A percentile compares a stretch with the other conserved stretches of the same genome.
phyloP scores from a whole-genome alignment of 2,329 filamentous ascomycete genomes.

The Neopestalotiopsis rosae region DNA sequence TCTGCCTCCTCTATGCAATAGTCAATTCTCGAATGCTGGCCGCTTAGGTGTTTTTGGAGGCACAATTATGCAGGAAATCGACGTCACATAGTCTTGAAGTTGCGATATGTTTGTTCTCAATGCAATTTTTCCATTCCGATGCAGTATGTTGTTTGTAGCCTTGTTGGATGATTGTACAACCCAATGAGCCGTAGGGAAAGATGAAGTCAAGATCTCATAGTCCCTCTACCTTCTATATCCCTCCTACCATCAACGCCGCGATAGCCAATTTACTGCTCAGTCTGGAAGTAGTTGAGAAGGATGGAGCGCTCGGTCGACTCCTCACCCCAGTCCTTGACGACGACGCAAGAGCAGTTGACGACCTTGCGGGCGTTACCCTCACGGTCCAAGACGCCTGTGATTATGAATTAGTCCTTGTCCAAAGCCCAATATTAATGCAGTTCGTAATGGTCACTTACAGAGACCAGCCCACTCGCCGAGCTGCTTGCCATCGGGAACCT shows the following conservation, averaged over 20 bases:
- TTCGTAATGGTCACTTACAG: conserved; percentile 69
- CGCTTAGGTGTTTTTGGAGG: background rate
- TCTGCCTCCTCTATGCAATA: too few relatives aligned
- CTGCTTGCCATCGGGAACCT: conserved; percentile 99
- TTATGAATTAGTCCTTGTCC: conserved; percentile 27
- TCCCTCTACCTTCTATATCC: conserved; percentile 31
- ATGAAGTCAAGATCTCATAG: conserved; percentile 29
- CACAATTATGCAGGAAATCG: background rate
- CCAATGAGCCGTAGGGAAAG: conserved; percentile 28
- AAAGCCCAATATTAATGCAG: background rate
- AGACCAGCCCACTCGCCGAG: conserved; percentile 99
- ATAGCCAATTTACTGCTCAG: conserved; percentile 65
- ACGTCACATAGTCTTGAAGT: background rate
- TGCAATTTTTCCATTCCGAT: conserved; percentile 44
- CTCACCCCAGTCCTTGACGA: conserved; percentile 99
- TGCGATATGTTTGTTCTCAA: conserved; percentile 20
- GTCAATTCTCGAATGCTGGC: too few relatives aligned
- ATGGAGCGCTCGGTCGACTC: conserved; percentile 98
- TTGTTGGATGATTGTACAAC: conserved; percentile 28
- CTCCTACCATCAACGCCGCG: conserved; percentile 37
- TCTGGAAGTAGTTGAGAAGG: conserved; percentile 99
- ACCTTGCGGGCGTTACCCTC: conserved; percentile 99
- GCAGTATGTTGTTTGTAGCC: conserved; percentile 25
- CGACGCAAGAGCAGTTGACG: conserved; percentile 99
- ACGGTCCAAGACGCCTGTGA: conserved; percentile 91